These are phyloP conservation scores for Solanum corneliomulleri DNA, from an alignment of 257 asterid genomes.

Conservation along the genomic window DNA sequence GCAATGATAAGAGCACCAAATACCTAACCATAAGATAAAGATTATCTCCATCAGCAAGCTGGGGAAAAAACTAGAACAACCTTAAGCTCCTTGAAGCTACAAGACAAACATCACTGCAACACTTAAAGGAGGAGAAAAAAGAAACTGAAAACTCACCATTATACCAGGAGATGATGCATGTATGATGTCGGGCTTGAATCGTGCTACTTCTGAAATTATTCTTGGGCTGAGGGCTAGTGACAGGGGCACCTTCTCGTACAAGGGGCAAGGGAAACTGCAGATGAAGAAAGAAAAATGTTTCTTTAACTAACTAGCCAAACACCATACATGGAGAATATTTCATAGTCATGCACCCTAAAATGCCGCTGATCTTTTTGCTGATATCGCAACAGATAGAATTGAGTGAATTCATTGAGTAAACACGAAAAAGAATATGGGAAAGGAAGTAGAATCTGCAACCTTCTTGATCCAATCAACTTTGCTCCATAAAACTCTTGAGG, in stretches of 20 bases:
- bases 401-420: background rate
- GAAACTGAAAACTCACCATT: slow-evolving; percentile 43
- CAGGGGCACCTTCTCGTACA: slow-evolving; percentile 83
- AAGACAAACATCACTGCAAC: background rate
- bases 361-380: background rate
- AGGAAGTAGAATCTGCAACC: slow-evolving; percentile 24
- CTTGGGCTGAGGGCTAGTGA: slow-evolving; percentile 98
- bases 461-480: slow-evolving; percentile 76
- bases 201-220: slow-evolving; percentile 85
- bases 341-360: background rate
- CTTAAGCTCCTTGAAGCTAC: background rate
- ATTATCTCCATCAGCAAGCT: background rate
- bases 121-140: background rate
- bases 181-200: slow-evolving; percentile 91
- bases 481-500: slow-evolving; percentile 98
- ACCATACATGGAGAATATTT: background rate
- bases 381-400: background rate
- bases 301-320: background rate
- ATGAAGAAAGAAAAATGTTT: slow-evolving; percentile 1
- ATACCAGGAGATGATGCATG: slow-evolving; percentile 99
- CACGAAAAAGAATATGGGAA: background rate
- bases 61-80: background rate
- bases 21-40: slow-evolving; percentile 33
- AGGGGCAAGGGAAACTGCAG: slow-evolving; percentile 90
- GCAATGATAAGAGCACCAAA: slow-evolving; percentile 90